phyloP scores from a whole-genome alignment of 1,139 yeast species.

The Geotrichum cucujoidarum region DNA sequence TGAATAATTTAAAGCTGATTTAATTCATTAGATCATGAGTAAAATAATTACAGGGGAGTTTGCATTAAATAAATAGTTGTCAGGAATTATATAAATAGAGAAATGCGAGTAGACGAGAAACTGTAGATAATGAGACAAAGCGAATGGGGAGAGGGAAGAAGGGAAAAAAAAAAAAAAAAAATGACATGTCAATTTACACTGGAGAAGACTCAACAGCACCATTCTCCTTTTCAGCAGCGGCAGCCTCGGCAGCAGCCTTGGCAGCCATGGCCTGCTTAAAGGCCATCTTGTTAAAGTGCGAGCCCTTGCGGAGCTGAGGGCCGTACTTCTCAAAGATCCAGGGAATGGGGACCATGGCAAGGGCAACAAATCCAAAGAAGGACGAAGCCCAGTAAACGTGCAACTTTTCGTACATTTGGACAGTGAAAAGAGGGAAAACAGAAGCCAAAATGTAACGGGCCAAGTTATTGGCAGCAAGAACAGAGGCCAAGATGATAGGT shows the following conservation, averaged over 20 bases:
- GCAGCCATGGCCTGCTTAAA: conserved; percentile 23
- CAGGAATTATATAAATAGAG: too few species aligned
- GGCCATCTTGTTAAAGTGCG: conserved; percentile 13
- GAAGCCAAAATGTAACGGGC: conserved; percentile 65
- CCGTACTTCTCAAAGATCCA: conserved; percentile 58
- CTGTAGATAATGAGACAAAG: too few species aligned
- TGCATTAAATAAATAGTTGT: too few species aligned
- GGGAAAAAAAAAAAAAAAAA: neutral
- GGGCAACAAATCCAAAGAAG: conserved; percentile 52
- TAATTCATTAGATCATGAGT: too few species aligned
- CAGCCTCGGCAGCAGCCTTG: conserved; percentile 35
- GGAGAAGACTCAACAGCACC: conserved; percentile 36
- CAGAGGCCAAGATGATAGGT: conserved; percentile 67
- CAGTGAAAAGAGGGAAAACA: conserved; percentile 70
- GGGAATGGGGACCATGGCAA: conserved; percentile 62
- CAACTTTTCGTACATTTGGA: conserved; percentile 50
- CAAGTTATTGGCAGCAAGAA: conserved; percentile 74
- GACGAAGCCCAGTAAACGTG: conserved; percentile 65
- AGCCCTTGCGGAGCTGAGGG: conserved; percentile 45
- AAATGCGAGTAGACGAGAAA: too few species aligned
- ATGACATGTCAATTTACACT: too few species aligned
- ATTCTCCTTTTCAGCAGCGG: too few species aligned
- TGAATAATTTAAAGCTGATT: too few species aligned
- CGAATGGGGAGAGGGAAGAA: neutral
- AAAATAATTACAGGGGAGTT: too few species aligned